Base-by-base conservation (phyloP, 495 filamentous ascomycete species). In the Penicillium paxilli region DNA sequence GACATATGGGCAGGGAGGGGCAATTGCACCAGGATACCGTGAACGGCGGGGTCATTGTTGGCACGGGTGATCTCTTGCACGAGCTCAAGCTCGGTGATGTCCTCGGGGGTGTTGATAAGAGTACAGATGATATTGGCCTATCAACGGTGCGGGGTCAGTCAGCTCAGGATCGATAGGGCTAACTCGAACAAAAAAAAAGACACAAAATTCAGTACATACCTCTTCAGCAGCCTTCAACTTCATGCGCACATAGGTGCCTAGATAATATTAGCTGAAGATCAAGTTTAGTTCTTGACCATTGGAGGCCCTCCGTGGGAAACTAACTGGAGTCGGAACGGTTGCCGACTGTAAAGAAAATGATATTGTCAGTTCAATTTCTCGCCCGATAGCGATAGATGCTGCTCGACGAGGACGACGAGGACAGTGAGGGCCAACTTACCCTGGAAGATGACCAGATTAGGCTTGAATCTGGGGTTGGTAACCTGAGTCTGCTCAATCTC, bases 181-280 rank as follows among this genome's bases (percentile, higher is more conserved):
- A 16, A 16, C 22, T 11, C 7, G 14, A 16, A 20, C 4, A 11
- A 22, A 5, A 4, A 49, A 49, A 45, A 37, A 38, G 30, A 37
- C 40, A 28, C 49, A 44, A 60, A 65, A 47, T n/a, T n/a, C n/a
- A n/a, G n/a, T 76, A 92, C 64, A 47, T 76, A 93, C 90, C 82
- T 98, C 93, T 69, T 92, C 81, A 24, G 94, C 94, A 51, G 94
- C 94, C 80, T 96, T 98, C 63, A 97, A 71, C 76, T 98, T 98
- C 94, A 98, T 98, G 75, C 91, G 91, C 70, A 98, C 92, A 89
- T 98, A 98, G 33, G 94, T 98, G 67, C 87, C 89, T 94, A 63
- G 44, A 58, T 47, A 63, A 58, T 48, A 65, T 72, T 65, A 65
- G 26, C 46, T 16, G 21, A 51, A 30, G 25, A 40, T 33, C 46